These are phyloP conservation scores for Microsporum ferrugineum DNA, from an alignment of 2,329 filamentous ascomycete genomes.

Conservation along the genomic window DNA sequence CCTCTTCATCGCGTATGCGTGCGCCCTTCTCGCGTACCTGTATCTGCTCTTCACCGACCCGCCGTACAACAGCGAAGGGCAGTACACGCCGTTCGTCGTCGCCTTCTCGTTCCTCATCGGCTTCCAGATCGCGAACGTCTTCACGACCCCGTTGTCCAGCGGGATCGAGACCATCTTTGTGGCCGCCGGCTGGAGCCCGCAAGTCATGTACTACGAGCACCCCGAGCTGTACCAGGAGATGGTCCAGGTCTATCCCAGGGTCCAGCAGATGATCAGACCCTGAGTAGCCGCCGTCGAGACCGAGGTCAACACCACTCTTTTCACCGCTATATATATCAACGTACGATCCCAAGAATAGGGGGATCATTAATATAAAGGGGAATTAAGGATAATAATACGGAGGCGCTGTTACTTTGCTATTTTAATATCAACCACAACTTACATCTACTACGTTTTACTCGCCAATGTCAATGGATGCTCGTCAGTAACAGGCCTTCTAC, in stretches of 20 bases:
- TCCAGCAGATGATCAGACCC: background rate
- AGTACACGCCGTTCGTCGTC: constrained; percentile 65
- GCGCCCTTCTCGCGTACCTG: constrained; percentile 71
- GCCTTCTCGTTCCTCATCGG: constrained; percentile 84
- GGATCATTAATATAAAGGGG: too few species aligned
- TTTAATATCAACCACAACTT: too few species aligned
- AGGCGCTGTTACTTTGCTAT: too few species aligned
- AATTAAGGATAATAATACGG: too few species aligned
- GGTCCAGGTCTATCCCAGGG: background rate
- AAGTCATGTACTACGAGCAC: constrained; percentile 66
- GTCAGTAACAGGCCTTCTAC: too few species aligned
- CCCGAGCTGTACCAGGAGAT: constrained; percentile 51
- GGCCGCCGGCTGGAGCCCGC: constrained; percentile 54
- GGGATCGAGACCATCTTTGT: constrained; percentile 92
- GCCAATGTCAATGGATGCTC: too few species aligned
- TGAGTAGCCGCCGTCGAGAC: background rate
- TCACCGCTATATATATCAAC: background rate
- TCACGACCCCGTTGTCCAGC: constrained; percentile 75
- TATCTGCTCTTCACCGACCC: constrained; percentile 76
- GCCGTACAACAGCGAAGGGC: constrained; percentile 56
- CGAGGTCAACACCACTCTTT: background rate
- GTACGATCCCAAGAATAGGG: background rate
- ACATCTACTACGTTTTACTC: too few species aligned
- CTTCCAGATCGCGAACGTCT: constrained; percentile 77
- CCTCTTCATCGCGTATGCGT: constrained; percentile 72